These are phyloP conservation scores for Trichoderma brevicompactum DNA, from an alignment of 2,329 filamentous ascomycete genomes.

Conservation along the genomic window DNA sequence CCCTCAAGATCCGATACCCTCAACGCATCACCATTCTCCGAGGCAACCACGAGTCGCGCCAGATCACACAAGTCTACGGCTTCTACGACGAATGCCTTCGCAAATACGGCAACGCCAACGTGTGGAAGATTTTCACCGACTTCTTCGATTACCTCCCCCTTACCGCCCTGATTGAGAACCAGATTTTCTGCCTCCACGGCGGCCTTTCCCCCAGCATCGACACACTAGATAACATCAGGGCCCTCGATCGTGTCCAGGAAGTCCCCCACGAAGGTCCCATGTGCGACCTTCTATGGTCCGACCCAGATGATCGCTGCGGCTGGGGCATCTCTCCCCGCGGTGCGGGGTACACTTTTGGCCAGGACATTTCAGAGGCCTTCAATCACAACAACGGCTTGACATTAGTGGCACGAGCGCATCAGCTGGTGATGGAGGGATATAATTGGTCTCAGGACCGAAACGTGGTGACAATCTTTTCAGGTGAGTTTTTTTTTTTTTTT, in stretches of 20 bases:
- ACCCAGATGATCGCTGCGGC: slow-evolving; percentile 93
- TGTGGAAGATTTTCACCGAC: slow-evolving; percentile 99
- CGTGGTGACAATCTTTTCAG: slow-evolving; percentile 98
- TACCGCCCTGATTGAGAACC: slow-evolving; percentile 96
- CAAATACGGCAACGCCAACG: slow-evolving; percentile 98
- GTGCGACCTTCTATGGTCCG: slow-evolving; percentile 97
- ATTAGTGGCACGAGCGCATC: slow-evolving; percentile 92
- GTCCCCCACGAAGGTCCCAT: slow-evolving; percentile 98
- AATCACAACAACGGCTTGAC: slow-evolving; percentile 99
- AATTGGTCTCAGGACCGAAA: slow-evolving; percentile 99
- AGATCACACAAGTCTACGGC: slow-evolving; percentile 98
- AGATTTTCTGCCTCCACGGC: slow-evolving; percentile 98
- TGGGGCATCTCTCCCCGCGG: slow-evolving; percentile 96
- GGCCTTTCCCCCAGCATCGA: slow-evolving; percentile 95
- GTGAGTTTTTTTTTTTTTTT: slow-evolving; percentile 50
- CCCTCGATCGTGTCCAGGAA: slow-evolving; percentile 95
- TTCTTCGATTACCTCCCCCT: slow-evolving; percentile 98
- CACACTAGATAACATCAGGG: slow-evolving; percentile 92
- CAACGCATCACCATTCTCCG: slow-evolving; percentile 97
- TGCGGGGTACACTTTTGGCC: slow-evolving; percentile 92
- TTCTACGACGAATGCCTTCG: slow-evolving; percentile 99
- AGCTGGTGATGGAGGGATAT: slow-evolving; percentile 99
- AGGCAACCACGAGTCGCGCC: slow-evolving; percentile 97
- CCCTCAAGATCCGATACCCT: slow-evolving; percentile 96
- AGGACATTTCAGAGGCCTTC: slow-evolving; percentile 98